Conservation (phyloP, 106 monocot genomes). For the Amphibolis antarctica region DNA sequence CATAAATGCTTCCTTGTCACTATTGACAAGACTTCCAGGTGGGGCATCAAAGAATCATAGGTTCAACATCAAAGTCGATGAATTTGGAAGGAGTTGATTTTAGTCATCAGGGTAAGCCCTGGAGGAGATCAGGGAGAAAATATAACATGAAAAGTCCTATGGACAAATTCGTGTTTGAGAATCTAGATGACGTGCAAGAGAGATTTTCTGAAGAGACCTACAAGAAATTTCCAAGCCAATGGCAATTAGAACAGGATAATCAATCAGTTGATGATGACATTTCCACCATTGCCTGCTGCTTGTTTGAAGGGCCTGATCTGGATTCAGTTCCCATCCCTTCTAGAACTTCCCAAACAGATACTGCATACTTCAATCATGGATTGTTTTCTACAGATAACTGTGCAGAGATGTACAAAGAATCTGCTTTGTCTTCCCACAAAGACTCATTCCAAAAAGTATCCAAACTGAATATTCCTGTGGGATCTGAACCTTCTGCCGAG, state of each 20-base stretch:
- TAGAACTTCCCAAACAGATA: slow-evolving; percentile 2
- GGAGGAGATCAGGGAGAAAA: slow-evolving; percentile 6
- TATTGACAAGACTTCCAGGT: slow-evolving; percentile 1
- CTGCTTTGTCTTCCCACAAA: neutral
- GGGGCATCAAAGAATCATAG: slow-evolving; percentile 13
- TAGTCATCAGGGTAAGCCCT: slow-evolving; percentile 5
- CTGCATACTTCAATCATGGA: slow-evolving; percentile 9
- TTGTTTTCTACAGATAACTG: slow-evolving; percentile 19
- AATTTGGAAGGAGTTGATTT: slow-evolving; percentile 10
- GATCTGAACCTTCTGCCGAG: neutral
- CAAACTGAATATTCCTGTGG: slow-evolving; percentile 2
- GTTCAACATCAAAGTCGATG: slow-evolving; percentile 1
- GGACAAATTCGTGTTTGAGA: slow-evolving; percentile 2
- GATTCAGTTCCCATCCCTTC: slow-evolving; percentile 10
- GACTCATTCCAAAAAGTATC: slow-evolving; percentile 7
- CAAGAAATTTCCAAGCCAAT: slow-evolving; percentile 7
- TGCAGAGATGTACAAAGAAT: slow-evolving; percentile 11
- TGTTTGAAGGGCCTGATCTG: slow-evolving; percentile 10
- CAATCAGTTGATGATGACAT: neutral
- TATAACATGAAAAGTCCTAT: slow-evolving; percentile 7
- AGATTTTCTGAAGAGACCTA: slow-evolving; percentile 1
- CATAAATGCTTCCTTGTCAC: neutral
- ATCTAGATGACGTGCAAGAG: slow-evolving; percentile 2
- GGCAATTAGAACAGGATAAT: slow-evolving; percentile 8
- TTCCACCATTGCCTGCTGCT: slow-evolving; percentile 9